Evolutionary conservation across 208 protist genomes (phyloP).

Genomic region (Crithidia fasciculata): DNA sequence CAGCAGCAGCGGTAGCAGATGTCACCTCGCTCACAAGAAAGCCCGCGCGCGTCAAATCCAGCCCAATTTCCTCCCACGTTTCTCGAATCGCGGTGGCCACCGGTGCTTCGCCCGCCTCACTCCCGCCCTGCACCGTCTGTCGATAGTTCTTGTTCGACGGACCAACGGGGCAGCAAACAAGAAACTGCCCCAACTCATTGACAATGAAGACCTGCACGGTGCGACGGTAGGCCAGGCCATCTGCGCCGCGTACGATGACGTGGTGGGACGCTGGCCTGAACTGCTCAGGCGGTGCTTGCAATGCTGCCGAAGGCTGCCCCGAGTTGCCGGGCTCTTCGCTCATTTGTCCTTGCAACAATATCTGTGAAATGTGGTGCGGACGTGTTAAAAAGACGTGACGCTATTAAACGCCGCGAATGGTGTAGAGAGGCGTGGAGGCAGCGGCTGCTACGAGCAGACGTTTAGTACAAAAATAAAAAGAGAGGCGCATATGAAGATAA

Average conservation of each 20-base stretch:
- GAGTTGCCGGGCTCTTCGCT: no score
- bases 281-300: no score
- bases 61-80: slow-evolving; percentile 51
- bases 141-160: slow-evolving; percentile 22
- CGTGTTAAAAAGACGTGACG: no score
- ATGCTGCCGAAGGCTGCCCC: no score
- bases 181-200: slow-evolving; percentile 37
- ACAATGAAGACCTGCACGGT: slow-evolving; percentile 58
- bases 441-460: no score
- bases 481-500: no score
- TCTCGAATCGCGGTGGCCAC: slow-evolving; percentile 44
- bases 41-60: slow-evolving; percentile 21
- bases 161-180: slow-evolving; percentile 41
- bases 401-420: no score
- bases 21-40: slow-evolving; percentile 27
- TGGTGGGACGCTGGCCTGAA: neutral
- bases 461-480: no score
- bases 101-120: slow-evolving; percentile 26
- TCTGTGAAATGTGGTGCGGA: no score
- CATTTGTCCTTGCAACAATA: no score
- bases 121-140: slow-evolving; percentile 57
- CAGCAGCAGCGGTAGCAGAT: no score
- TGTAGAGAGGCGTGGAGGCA: no score
- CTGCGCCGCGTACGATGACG: slow-evolving; percentile 19
- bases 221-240: slow-evolving; percentile 28